phyloP scores from a whole-genome alignment of 2,329 filamentous ascomycete species.

The Pseudogymnoascus destructans region DNA sequence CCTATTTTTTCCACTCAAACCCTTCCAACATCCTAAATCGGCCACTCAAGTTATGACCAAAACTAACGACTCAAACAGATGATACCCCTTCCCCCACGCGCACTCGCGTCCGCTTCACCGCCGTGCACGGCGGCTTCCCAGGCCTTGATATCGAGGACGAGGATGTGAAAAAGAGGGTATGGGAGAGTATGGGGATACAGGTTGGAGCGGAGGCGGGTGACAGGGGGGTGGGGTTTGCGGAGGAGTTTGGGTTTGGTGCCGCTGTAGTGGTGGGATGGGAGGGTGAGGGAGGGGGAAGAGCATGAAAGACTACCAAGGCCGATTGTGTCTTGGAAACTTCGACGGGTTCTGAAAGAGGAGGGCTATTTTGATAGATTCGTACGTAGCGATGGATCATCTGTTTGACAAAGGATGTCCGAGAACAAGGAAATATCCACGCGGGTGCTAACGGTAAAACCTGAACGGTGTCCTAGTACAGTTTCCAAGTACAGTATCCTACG shows the following conservation, averaged over 20 bases:
- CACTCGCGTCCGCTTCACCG: constrained; percentile 48
- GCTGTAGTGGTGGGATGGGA: neutral
- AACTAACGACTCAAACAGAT: constrained; percentile 22
- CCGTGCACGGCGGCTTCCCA: constrained; percentile 55
- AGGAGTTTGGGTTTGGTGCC: neutral
- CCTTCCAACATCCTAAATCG: neutral
- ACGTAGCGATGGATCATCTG: neutral
- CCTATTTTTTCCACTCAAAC: neutral
- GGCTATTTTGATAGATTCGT: neutral
- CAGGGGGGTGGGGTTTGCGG: neutral
- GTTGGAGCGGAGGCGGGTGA: constrained; percentile 28
- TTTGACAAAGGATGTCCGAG: neutral
- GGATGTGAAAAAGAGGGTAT: constrained; percentile 47
- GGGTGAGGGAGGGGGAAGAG: neutral
- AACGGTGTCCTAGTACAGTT: neutral
- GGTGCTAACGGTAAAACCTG: neutral
- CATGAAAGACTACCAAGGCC: neutral
- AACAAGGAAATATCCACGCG: neutral
- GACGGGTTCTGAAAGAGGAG: neutral
- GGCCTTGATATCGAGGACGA: constrained; percentile 45
- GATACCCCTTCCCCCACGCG: constrained; percentile 55
- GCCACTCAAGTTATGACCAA: constrained; percentile 11
- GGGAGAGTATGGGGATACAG: constrained; percentile 70
- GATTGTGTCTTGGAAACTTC: neutral
- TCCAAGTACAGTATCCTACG: neutral